Evolutionary conservation across 2,329 filamentous ascomycete species (phyloP).

Genomic region (Sporothrix globosa): DNA sequence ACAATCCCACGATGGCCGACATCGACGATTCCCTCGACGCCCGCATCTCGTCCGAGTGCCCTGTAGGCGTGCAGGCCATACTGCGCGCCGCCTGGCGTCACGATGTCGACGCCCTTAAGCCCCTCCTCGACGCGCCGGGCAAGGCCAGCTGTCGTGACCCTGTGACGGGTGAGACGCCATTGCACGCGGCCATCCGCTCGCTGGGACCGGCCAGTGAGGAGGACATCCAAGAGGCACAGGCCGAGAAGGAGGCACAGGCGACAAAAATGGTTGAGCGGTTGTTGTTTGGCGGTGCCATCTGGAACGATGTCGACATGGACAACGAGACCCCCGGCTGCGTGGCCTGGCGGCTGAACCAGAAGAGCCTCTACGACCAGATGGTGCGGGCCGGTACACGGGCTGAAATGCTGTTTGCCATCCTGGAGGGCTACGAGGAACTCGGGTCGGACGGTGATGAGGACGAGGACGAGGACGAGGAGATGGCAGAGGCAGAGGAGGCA

Average conservation of each 20-base stretch:
- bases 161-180: conserved; percentile 80
- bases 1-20: conserved; percentile 41
- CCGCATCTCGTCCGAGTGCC: conserved; percentile 59
- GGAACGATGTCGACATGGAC: conserved; percentile 88
- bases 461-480: conserved; percentile 46
- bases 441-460: conserved; percentile 57
- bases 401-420: conserved; percentile 78
- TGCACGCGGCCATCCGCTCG: conserved; percentile 87
- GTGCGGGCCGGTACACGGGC: conserved; percentile 90
- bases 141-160: conserved; percentile 78
- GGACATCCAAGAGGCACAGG: neutral
- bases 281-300: conserved; percentile 87
- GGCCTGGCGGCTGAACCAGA: conserved; percentile 69
- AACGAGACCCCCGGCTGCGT: conserved; percentile 92
- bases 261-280: conserved; percentile 70
- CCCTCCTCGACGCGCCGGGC: conserved; percentile 66
- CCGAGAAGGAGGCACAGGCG: conserved; percentile 46
- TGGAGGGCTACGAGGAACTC: conserved; percentile 80
- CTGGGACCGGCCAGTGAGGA: conserved; percentile 6
- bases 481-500: conserved; percentile 42
- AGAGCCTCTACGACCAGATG: conserved; percentile 75
- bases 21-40: conserved; percentile 53
- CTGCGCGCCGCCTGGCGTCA: conserved; percentile 61
- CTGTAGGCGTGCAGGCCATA: conserved; percentile 54
- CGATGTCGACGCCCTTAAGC: conserved; percentile 67